phyloP scores from a whole-genome alignment of 495 filamentous ascomycete genomes.

The Penicillium egyptiacum region DNA sequence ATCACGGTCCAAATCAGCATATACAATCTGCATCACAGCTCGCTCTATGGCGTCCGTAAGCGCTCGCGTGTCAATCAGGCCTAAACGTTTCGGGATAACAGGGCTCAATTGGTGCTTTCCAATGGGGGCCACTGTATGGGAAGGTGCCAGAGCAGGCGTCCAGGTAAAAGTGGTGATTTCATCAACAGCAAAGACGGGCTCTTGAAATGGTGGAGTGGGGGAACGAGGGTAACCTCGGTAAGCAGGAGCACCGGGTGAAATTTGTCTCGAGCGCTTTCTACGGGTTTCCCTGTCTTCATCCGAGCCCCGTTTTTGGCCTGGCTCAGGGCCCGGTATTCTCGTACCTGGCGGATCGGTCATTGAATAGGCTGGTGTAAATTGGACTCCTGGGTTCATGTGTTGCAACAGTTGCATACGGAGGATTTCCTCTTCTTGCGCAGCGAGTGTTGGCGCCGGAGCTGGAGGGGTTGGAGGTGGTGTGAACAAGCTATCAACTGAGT shows the following conservation, averaged over 20 bases:
- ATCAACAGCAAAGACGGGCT: conserved; percentile 3
- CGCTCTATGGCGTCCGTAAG: conserved; percentile 30
- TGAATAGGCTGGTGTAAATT: not conserved
- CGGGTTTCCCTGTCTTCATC: not conserved
- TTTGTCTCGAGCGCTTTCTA: not conserved
- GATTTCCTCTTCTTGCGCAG: not conserved
- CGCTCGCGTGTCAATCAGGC: not conserved
- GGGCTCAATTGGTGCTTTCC: not conserved
- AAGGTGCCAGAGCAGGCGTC: conserved; percentile 1
- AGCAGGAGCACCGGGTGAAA: conserved; percentile 9
- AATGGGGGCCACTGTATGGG: not conserved
- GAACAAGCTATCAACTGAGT: conserved; percentile 8
- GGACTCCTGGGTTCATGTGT: not conserved
- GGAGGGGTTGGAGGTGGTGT: not conserved
- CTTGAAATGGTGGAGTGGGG: not conserved
- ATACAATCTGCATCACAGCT: conserved; percentile 30
- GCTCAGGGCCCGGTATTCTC: not conserved
- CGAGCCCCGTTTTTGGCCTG: not conserved
- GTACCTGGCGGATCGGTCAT: not conserved
- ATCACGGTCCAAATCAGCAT: conserved; percentile 33
- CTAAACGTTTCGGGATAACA: not conserved
- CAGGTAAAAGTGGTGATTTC: not conserved
- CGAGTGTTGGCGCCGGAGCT: not conserved
- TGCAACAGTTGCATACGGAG: not conserved
- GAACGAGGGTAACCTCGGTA: not conserved